Conservation (phyloP, 148 eudicot genomes). For the Talinum fruticosum region DNA sequence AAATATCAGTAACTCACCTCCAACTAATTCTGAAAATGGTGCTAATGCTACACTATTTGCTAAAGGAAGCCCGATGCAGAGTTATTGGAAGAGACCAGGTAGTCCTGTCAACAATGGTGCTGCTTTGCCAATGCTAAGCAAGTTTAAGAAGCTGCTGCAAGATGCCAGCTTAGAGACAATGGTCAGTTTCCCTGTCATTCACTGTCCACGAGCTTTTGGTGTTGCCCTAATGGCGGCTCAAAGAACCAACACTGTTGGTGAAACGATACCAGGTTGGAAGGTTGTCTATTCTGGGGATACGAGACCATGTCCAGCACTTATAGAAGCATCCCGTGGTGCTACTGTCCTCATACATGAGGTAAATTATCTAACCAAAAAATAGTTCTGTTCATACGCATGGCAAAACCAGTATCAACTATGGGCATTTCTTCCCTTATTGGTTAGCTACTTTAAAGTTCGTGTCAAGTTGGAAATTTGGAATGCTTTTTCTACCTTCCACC, state of each 20-base stretch:
- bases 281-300: slow-evolving; percentile 95
- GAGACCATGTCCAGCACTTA: slow-evolving; percentile 69
- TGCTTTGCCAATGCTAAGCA: slow-evolving; percentile 37
- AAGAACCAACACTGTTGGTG: slow-evolving; percentile 46
- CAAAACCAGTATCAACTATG: background rate
- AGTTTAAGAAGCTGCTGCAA: slow-evolving; percentile 44
- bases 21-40: slow-evolving; percentile 15
- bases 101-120: slow-evolving; percentile 38
- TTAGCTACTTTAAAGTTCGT: background rate
- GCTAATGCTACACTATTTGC: slow-evolving; percentile 52
- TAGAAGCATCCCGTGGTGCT: slow-evolving; percentile 77
- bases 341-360: slow-evolving; percentile 95
- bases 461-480: background rate
- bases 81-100: slow-evolving; percentile 56
- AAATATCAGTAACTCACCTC: slow-evolving; percentile 18
- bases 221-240: slow-evolving; percentile 53
- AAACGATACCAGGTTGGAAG: slow-evolving; percentile 82
- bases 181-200: slow-evolving; percentile 81
- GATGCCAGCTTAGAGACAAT: slow-evolving; percentile 73
- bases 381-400: background rate
- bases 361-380: slow-evolving; percentile 17
- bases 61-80: slow-evolving; percentile 71
- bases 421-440: background rate
- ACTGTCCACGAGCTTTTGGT: slow-evolving; percentile 89
- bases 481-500: too few species aligned